A percentile compares a stretch with the other conserved stretches of the same genome.
Evolutionary conservation across 768 basidiomycete genomes (phyloP).

Genomic region (Agrocybe chaxingu): DNA sequence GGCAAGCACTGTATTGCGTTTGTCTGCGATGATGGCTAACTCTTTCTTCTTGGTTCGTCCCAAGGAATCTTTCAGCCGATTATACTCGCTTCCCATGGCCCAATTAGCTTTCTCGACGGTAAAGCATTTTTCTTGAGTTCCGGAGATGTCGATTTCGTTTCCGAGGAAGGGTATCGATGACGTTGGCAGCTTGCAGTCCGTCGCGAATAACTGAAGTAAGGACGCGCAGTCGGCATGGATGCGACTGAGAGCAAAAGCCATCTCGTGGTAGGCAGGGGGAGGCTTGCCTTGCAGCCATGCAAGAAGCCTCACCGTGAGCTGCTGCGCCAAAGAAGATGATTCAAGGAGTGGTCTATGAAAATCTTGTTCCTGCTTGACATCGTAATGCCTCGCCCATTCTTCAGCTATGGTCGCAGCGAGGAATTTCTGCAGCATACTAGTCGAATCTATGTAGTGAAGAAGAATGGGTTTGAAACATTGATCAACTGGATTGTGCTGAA

Average conservation of each 20-base stretch:
- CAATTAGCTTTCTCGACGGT: slow-evolving; percentile 74
- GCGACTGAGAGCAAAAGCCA: slow-evolving; percentile 75
- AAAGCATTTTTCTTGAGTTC: slow-evolving; percentile 63
- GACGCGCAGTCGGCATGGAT: slow-evolving; percentile 78
- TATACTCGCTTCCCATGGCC: slow-evolving; percentile 69
- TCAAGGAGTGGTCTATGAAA: slow-evolving; percentile 45
- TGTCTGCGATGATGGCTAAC: slow-evolving; percentile 70
- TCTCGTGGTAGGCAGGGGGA: slow-evolving; percentile 86
- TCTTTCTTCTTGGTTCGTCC: slow-evolving; percentile 79
- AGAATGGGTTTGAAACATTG: slow-evolving; percentile 75
- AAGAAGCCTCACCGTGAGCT: slow-evolving; percentile 68
- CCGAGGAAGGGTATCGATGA: slow-evolving; percentile 79
- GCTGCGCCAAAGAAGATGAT: slow-evolving; percentile 54
- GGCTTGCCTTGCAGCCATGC: slow-evolving; percentile 70
- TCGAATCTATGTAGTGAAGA: slow-evolving; percentile 76
- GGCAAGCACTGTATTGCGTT: slow-evolving; percentile 60
- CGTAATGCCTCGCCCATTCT: slow-evolving; percentile 80
- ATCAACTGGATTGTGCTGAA: slow-evolving; percentile 41
- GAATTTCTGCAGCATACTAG: slow-evolving; percentile 90
- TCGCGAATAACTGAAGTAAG: slow-evolving; percentile 77
- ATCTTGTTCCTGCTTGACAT: slow-evolving; percentile 20
- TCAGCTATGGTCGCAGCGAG: slow-evolving; percentile 83
- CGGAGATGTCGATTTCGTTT: slow-evolving; percentile 71
- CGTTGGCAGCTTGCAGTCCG: slow-evolving; percentile 84
- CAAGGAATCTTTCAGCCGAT: slow-evolving; percentile 68